A percentile compares a stretch with the other conserved stretches of the same genome.
These are phyloP conservation scores for Epichloe uncinata DNA, from an alignment of 2,329 filamentous ascomycete genomes.

Conservation along the genomic window DNA sequence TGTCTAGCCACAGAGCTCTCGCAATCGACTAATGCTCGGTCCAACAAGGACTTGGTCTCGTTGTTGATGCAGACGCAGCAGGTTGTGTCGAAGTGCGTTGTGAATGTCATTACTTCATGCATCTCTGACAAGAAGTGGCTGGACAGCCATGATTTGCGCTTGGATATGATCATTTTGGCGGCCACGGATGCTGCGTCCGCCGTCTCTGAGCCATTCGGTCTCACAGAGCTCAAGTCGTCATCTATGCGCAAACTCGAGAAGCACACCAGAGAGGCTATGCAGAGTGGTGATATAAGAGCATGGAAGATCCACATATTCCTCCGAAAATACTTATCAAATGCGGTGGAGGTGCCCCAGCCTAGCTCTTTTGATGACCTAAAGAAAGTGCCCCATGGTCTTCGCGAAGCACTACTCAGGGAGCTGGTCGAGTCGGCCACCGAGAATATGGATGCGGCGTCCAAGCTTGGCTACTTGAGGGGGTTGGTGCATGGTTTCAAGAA, in stretches of 20 bases:
- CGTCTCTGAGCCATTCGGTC: conserved; percentile 11
- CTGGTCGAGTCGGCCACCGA: conserved; percentile 19
- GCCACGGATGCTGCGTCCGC: conserved; percentile 19
- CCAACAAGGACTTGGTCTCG: conserved; percentile 12
- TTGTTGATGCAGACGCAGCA: conserved; percentile 14
- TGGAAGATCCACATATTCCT: conserved; percentile 35
- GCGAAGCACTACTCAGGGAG: conserved; percentile 20
- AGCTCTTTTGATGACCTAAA: conserved; percentile 20
- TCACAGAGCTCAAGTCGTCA: conserved; percentile 16
- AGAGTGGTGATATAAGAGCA: conserved; percentile 23
- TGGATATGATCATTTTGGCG: conserved; percentile 18
- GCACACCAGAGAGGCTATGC: conserved; percentile 20
- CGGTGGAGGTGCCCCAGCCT: conserved; percentile 19
- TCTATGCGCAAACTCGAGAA: conserved; percentile 23
- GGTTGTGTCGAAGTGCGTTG: conserved; percentile 15
- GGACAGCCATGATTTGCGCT: conserved; percentile 9
- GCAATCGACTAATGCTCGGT: conserved; percentile 15
- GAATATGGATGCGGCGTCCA: conserved; percentile 17
- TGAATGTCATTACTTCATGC: conserved; percentile 14
- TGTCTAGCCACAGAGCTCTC: conserved; percentile 17
- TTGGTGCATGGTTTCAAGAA: conserved; percentile 21
- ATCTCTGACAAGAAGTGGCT: conserved; percentile 19
- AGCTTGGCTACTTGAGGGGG: conserved; percentile 25
- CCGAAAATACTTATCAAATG: conserved; percentile 21
- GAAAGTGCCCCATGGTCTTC: conserved; percentile 15